These are phyloP conservation scores for Davidsoniella neocaledoniae DNA, from an alignment of 2,329 filamentous ascomycete species.

Conservation along the genomic window DNA sequence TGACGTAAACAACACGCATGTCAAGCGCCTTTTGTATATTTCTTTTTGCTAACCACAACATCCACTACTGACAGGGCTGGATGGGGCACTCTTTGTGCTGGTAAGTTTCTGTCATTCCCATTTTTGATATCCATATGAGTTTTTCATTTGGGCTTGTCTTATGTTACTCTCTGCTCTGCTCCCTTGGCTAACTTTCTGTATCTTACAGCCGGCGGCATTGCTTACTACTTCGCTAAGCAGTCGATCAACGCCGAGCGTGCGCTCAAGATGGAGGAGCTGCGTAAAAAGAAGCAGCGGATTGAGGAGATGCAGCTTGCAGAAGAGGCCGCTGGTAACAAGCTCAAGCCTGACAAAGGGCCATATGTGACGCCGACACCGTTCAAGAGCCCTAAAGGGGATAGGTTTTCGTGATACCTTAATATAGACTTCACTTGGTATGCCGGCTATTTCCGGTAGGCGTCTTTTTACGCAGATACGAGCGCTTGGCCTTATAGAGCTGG, in stretches of 20 bases:
- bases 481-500: too few relatives aligned
- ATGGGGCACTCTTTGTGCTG: slow-evolving; percentile 76
- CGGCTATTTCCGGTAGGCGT: too few relatives aligned
- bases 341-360: slow-evolving; percentile 25
- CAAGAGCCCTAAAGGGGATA: slow-evolving; percentile 65
- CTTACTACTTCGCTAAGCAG: slow-evolving; percentile 91
- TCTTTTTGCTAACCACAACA: not conserved
- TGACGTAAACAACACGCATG: not conserved
- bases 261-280: slow-evolving; percentile 49
- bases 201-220: slow-evolving; percentile 59
- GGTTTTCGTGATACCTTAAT: slow-evolving; percentile 44
- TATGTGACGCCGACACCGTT: slow-evolving; percentile 71
- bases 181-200: not conserved
- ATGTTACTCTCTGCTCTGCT: not conserved
- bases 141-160: not conserved
- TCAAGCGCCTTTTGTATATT: not conserved
- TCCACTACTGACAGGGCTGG: slow-evolving; percentile 47
- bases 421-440: not conserved
- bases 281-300: slow-evolving; percentile 43
- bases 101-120: slow-evolving; percentile 30
- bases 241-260: slow-evolving; percentile 83
- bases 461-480: too few relatives aligned
- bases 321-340: not conserved
- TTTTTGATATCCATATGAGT: too few relatives aligned
- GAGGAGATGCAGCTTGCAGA: slow-evolving; percentile 10